Base-by-base conservation (phyloP, 495 filamentous ascomycete species). In the Podospora tetraspora region DNA sequence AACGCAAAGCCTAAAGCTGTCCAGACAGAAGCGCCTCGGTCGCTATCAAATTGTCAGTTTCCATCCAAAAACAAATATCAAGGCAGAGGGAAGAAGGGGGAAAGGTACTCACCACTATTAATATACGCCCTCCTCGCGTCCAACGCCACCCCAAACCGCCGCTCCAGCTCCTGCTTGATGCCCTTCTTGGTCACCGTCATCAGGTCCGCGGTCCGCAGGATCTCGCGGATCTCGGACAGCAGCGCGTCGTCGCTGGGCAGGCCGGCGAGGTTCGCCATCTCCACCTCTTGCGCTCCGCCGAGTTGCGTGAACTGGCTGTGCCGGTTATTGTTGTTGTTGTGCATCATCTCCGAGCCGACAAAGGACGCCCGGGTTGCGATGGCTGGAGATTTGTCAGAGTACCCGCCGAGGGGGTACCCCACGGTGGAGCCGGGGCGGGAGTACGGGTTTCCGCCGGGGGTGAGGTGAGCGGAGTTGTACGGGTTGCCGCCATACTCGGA, bases 171-270 rank as follows among this genome's bases (percentile, higher is more conserved):
- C 68, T 85, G 79, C 85, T 97, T 97, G 80, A 99, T 90, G 68
- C 90, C 92, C 88, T 98, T 99, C 89, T 99, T 99, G 69, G 96
- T 98, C 30, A 98, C 91, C 11, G 83, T 92, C 95, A 99, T 99
- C 73, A 99, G 81, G 82, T 99, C 96, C 2, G 92, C 92, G 3
- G 91, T 93, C 69, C 88, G 84, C 61, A 99, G 81, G 65, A 99
- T 96, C 72, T 97, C 94, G 57, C 95, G 84, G 66, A 99, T 98
- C 84, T 99, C 96, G 1, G 92, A 89, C 61, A 98, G 81, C 61
- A 99, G 83, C 22, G 92, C 89, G 76, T 99, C 95, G 69, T 99
- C 95, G 68, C 81, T 89, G 1, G 95, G 95, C 72, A 97, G 77
- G 21, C 87, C 84, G 22, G 84, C 83, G 32, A 89, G 74, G 69